A percentile compares a stretch with the other conserved stretches of the same genome.
These are phyloP conservation scores for Straminergon stramineum DNA, from an alignment of 225 moss, liverwort and hornwort genomes.

Conservation along the genomic window DNA sequence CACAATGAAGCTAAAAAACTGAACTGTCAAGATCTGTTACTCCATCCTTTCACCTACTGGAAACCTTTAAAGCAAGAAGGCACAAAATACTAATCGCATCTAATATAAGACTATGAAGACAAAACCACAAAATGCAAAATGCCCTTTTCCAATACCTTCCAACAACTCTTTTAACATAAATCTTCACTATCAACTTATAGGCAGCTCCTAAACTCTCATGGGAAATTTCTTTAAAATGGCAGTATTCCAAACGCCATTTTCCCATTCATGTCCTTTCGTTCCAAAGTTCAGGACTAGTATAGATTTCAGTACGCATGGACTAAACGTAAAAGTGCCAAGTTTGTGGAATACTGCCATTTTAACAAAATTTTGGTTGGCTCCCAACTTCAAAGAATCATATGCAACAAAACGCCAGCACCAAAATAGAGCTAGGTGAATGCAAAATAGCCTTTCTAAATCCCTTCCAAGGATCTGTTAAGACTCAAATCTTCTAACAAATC, in stretches of 20 bases:
- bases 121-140: not conserved
- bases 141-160: not conserved
- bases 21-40: not conserved
- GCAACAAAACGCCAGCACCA: not conserved
- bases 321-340: too few species aligned
- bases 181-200: not conserved
- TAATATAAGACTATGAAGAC: not conserved
- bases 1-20: too few species aligned
- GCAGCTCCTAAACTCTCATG: not conserved
- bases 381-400: not conserved
- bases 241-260: too few species aligned
- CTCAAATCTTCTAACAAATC: not conserved
- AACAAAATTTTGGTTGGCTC: too few species aligned
- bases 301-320: too few species aligned
- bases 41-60: not conserved
- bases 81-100: not conserved
- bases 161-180: not conserved
- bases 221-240: too few species aligned
- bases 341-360: too few species aligned
- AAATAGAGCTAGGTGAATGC: not conserved
- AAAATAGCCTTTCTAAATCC: not conserved
- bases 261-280: too few species aligned
- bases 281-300: too few species aligned
- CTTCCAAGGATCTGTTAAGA: not conserved
- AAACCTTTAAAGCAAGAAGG: not conserved